Conservation (phyloP, 2,329 filamentous ascomycete genomes). For the Pseudopyrenochaeta lycopersici region DNA sequence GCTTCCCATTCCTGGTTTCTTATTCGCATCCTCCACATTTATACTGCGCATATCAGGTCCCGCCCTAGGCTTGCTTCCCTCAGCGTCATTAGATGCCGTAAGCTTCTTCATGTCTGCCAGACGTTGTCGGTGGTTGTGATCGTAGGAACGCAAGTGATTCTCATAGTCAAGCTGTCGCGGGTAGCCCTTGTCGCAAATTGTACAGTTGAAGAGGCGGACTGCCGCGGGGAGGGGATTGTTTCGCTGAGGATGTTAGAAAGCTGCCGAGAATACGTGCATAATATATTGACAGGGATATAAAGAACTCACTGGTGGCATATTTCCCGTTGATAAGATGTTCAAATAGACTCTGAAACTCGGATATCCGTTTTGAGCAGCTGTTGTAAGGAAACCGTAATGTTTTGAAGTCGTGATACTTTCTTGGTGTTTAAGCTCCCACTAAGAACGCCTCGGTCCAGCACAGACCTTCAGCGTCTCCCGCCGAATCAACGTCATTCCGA, state of each 20-base stretch:
- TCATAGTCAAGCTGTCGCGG: slow-evolving; percentile 96
- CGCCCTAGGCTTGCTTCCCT: slow-evolving; percentile 28
- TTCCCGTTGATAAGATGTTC: background rate
- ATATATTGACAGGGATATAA: slow-evolving; percentile 38
- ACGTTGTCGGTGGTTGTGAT: slow-evolving; percentile 81
- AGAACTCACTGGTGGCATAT: slow-evolving; percentile 27
- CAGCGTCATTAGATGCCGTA: slow-evolving; percentile 39
- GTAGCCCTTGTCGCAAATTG: slow-evolving; percentile 91
- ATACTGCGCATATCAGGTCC: slow-evolving; percentile 37
- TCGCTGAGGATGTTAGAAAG: slow-evolving; percentile 42
- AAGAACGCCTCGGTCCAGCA: slow-evolving; percentile 25
- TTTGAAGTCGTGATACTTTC: slow-evolving; percentile 2
- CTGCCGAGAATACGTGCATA: slow-evolving; percentile 28
- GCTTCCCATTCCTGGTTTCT: slow-evolving; percentile 25
- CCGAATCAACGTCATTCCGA: slow-evolving; percentile 45
- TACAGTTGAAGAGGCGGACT: slow-evolving; percentile 55
- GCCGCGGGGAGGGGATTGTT: slow-evolving; percentile 55
- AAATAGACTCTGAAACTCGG: too few species aligned
- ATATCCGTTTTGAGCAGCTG: too few species aligned
- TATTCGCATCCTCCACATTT: slow-evolving; percentile 24
- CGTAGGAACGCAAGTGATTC: slow-evolving; percentile 91
- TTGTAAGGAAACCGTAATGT: background rate
- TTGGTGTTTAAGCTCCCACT: slow-evolving; percentile 18
- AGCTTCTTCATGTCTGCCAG: slow-evolving; percentile 84
- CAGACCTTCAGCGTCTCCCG: slow-evolving; percentile 14